Conservation (phyloP, 805 yeast genomes). For the Candida tibetensis region DNA sequence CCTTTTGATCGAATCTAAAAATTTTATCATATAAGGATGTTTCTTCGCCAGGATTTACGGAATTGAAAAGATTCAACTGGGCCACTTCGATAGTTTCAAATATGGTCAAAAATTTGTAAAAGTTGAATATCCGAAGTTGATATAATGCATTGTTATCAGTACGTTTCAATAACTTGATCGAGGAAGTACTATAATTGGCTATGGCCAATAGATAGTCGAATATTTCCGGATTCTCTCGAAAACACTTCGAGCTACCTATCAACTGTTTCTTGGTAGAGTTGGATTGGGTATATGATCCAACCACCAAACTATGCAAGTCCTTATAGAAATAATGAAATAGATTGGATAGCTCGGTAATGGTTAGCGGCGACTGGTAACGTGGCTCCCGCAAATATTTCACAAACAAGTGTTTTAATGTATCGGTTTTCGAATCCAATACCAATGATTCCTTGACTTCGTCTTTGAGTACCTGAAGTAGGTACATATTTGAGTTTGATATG, state of each 20-base stretch:
- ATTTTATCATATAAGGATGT: constrained; percentile 36
- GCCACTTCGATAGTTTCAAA: constrained; percentile 33
- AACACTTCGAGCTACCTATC: constrained; percentile 26
- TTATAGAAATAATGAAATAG: constrained; percentile 35
- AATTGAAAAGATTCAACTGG: constrained; percentile 27
- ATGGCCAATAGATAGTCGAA: constrained; percentile 43
- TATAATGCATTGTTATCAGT: constrained; percentile 35
- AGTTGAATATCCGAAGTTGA: constrained; percentile 41
- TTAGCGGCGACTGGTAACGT: constrained; percentile 40
- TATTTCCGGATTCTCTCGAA: constrained; percentile 26
- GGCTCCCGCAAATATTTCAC: constrained; percentile 41
- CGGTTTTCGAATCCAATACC: constrained; percentile 27
- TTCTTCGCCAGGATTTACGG: constrained; percentile 26
- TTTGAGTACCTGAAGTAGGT: constrained; percentile 10
- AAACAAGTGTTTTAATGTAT: constrained; percentile 25
- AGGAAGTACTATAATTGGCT: constrained; percentile 36
- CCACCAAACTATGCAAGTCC: constrained; percentile 35
- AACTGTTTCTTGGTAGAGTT: constrained; percentile 39
- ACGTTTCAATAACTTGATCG: constrained; percentile 35
- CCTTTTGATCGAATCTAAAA: constrained; percentile 38
- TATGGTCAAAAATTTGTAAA: constrained; percentile 37
- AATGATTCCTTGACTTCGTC: constrained; percentile 22
- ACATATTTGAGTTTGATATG: neutral
- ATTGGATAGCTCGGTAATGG: constrained; percentile 31
- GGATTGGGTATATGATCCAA: constrained; percentile 35